phyloP scores from a whole-genome alignment of 495 filamentous ascomycete genomes.

The Tuber magnatum region DNA sequence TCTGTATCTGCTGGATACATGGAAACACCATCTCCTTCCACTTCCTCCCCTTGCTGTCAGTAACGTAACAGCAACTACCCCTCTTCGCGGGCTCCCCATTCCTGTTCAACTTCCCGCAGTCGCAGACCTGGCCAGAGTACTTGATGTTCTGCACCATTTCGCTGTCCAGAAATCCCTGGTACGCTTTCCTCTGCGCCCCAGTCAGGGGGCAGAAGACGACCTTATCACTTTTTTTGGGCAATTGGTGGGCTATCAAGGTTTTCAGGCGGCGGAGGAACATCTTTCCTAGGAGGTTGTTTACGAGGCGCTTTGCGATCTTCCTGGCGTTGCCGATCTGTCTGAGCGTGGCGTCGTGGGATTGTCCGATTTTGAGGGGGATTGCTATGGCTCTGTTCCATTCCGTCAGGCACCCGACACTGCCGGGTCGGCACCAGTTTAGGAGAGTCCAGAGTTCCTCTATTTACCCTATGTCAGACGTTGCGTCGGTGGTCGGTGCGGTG shows the following conservation, averaged over 20 bases:
- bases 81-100: slow-evolving; percentile 50
- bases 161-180: slow-evolving; percentile 70
- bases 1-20: slow-evolving; percentile 70
- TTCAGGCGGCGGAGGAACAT: slow-evolving; percentile 96
- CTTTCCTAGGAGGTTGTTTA: slow-evolving; percentile 77
- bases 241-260: slow-evolving; percentile 79
- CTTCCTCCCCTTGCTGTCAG: slow-evolving; percentile 51
- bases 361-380: slow-evolving; percentile 72
- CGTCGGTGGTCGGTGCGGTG: neutral
- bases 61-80: slow-evolving; percentile 73
- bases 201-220: slow-evolving; percentile 95
- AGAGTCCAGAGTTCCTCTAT: slow-evolving; percentile 91
- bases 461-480: slow-evolving; percentile 5
- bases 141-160: slow-evolving; percentile 65
- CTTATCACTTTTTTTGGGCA: slow-evolving; percentile 91
- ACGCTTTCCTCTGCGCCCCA: slow-evolving; percentile 71
- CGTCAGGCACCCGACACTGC: slow-evolving; percentile 66
- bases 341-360: slow-evolving; percentile 86
- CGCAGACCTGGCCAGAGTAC: slow-evolving; percentile 57
- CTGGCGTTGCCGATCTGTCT: slow-evolving; percentile 73
- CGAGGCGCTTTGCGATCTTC: slow-evolving; percentile 75
- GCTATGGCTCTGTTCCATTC: slow-evolving; percentile 74
- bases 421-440: slow-evolving; percentile 94
- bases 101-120: slow-evolving; percentile 51
- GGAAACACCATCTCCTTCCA: slow-evolving; percentile 86